Percentiles rank a stretch among this genome's conserved stretches.
These are phyloP conservation scores for Margaritispora aquatica DNA, from an alignment of 495 filamentous ascomycete species.

Conservation along the genomic window DNA sequence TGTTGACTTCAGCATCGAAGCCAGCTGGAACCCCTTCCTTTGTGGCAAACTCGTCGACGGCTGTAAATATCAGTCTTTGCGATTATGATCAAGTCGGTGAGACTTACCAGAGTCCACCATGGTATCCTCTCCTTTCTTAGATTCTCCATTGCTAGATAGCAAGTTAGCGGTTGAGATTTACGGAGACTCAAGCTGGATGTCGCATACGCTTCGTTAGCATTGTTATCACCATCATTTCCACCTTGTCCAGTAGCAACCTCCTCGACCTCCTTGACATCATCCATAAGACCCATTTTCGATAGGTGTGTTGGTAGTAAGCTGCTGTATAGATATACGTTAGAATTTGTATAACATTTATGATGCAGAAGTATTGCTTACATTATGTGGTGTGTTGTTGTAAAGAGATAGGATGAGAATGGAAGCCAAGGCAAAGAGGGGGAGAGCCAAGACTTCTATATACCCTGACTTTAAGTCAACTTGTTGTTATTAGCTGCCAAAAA, in stretches of 20 bases:
- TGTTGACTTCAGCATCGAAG: conserved; percentile 27
- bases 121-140: conserved; percentile 26
- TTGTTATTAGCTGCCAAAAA: not conserved
- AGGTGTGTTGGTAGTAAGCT: not conserved
- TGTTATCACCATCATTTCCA: conserved; percentile 28
- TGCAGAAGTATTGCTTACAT: no score
- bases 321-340: not conserved
- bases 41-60: conserved; percentile 24
- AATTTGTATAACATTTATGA: no score
- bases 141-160: conserved; percentile 13
- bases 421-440: conserved; percentile 9
- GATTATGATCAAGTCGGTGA: not conserved
- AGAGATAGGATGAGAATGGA: not conserved
- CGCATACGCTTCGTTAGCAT: conserved; percentile 20
- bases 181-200: not conserved
- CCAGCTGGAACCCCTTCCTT: conserved; percentile 28
- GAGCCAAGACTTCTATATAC: conserved; percentile 9
- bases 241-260: conserved; percentile 13
- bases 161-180: not conserved
- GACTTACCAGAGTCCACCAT: conserved; percentile 25
- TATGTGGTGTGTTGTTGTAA: not conserved
- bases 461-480: not conserved
- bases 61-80: conserved; percentile 12
- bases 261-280: conserved; percentile 23
- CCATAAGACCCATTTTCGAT: conserved; percentile 15